These are phyloP conservation scores for Austroboletus festivus DNA, from an alignment of 768 basidiomycete species.

Conservation along the genomic window DNA sequence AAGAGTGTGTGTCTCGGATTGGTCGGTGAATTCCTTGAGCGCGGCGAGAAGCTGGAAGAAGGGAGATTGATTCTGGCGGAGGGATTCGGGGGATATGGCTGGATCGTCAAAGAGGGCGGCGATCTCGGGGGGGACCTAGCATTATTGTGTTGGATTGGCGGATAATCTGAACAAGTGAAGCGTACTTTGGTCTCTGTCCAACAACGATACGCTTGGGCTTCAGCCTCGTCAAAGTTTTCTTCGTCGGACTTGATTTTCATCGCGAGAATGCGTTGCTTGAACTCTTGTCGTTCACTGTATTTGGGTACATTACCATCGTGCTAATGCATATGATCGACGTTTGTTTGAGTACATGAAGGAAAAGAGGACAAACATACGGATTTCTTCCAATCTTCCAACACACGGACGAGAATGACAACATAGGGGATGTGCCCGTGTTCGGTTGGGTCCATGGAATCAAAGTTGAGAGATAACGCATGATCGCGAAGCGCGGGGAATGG, in stretches of 20 bases:
- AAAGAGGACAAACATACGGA: constrained; percentile 42
- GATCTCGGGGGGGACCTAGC: constrained; percentile 67
- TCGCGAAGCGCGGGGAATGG: constrained; percentile 82
- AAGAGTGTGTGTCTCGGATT: constrained; percentile 55
- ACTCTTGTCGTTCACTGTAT: constrained; percentile 65
- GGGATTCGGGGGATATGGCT: constrained; percentile 40
- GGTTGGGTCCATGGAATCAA: constrained; percentile 78
- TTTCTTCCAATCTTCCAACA: constrained; percentile 79
- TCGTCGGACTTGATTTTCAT: constrained; percentile 80
- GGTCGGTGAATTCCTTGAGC: constrained; percentile 59
- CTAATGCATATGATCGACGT: constrained; percentile 43
- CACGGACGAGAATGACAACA: constrained; percentile 82
- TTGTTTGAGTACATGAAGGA: background rate
- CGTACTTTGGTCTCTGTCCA: constrained; percentile 57
- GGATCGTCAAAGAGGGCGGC: constrained; percentile 60
- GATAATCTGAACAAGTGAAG: background rate
- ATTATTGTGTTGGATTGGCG: background rate
- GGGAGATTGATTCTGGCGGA: constrained; percentile 48
- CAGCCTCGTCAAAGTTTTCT: constrained; percentile 97
- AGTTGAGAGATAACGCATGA: constrained; percentile 68
- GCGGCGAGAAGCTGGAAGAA: constrained; percentile 82
- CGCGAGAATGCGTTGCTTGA: constrained; percentile 63
- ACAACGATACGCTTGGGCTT: constrained; percentile 79
- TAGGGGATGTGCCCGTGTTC: constrained; percentile 91
- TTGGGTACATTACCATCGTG: constrained; percentile 60